Conservation (phyloP, 768 basidiomycete genomes). For the Suillus occidentalis region DNA sequence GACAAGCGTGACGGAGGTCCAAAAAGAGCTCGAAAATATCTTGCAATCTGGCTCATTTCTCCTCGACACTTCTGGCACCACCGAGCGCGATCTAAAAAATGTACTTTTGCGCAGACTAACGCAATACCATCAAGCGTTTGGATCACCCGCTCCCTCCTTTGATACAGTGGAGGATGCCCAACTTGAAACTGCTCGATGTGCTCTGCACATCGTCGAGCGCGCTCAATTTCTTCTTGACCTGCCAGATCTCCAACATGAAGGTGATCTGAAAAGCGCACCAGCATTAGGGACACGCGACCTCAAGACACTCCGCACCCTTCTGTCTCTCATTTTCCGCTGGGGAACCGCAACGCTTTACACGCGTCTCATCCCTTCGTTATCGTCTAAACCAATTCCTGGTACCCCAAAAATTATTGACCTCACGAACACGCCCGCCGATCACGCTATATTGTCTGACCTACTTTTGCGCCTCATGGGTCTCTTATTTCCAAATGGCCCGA, state of each 20-base stretch:
- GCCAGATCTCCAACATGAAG: not conserved
- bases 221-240: constrained; percentile 46
- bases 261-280: not conserved
- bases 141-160: constrained; percentile 9
- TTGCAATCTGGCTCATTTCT: constrained; percentile 17
- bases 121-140: constrained; percentile 19
- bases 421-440: constrained; percentile 43
- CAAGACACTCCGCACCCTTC: constrained; percentile 56
- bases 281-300: constrained; percentile 69
- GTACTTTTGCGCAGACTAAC: constrained; percentile 12
- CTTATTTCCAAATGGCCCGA: constrained; percentile 53
- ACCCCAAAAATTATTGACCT: constrained; percentile 44
- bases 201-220: constrained; percentile 48
- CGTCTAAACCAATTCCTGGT: constrained; percentile 23
- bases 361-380: constrained; percentile 43
- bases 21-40: constrained; percentile 7
- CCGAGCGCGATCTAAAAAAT: constrained; percentile 11
- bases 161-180: constrained; percentile 44
- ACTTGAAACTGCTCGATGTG: constrained; percentile 53
- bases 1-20: not conserved
- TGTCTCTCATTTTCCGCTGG: constrained; percentile 75
- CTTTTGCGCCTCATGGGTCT: constrained; percentile 45
- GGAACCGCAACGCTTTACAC: constrained; percentile 55
- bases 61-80: constrained; percentile 4
- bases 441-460: constrained; percentile 42